Base-by-base conservation (phyloP, 2,329 filamentous ascomycete genomes). In the Colletotrichum incanum region DNA sequence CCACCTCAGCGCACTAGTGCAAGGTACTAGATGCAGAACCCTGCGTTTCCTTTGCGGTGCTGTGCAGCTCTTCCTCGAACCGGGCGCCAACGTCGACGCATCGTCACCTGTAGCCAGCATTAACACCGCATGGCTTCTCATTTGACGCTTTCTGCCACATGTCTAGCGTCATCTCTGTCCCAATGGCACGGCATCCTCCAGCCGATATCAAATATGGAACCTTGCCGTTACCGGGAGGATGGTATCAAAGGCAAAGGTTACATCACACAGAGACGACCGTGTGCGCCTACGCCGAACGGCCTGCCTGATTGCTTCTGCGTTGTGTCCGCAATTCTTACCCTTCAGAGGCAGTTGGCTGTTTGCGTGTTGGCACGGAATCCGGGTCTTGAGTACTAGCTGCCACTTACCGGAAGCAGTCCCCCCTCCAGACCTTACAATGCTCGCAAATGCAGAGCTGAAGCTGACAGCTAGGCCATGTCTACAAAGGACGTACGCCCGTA, bases 21-120 rank as follows among this genome's bases (percentile, higher is more conserved):
- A 39, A 62, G 58, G 69, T 45, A 50, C 69, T 34, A 37, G 18
- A 34, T 49, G 47, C 63, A 61, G 64, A 67, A 47, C 69, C 69
- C 69, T 68, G 65, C 65, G n/a, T 50, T 59, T 45, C 26, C 64
- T 52, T 52, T 67, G 62, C 58, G 20, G 39, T 67, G 41, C 34
- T 50, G 34, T 43, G 49, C 56, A 67, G 41, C 41, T 45, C 31
- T 18, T 37, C 7, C 28, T 28, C 47, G n/a, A 28, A 34, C 11
- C 41, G 45, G 20, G 31, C 60, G 34, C 9, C 34, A 39, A 54
- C 34, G 41, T 16, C 41, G 43, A 47, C 20, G 47, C 49, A 56
- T 62, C 56, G 23, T 61, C 56, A 43, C 34, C 18, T 37, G 34
- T 60, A 28, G 47, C 41, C 41, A 61, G 28, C 55, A 37, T 71